Percentiles rank a stretch among this genome's conserved stretches.
Conservation (phyloP, 176 grass and related monocot genomes). For the Carex myosuroides region DNA sequence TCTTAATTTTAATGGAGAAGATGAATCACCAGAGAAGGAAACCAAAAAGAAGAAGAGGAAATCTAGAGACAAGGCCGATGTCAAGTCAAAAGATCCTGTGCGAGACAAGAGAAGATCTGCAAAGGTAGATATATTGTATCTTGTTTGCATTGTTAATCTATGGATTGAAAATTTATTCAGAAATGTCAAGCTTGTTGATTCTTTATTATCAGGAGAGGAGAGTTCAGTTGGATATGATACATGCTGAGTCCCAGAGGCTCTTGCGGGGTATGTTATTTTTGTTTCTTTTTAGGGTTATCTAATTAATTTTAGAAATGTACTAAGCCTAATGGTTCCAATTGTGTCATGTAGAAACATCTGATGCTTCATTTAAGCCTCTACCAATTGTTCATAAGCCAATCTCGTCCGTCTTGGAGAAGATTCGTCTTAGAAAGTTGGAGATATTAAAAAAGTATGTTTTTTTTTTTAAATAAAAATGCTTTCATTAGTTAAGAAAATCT, state of each 20-base stretch:
- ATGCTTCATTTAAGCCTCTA: conserved; percentile 59
- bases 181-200: conserved; percentile 18
- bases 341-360: conserved; percentile 50
- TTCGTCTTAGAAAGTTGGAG: conserved; percentile 70
- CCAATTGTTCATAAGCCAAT: conserved; percentile 73
- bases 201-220: conserved; percentile 56
- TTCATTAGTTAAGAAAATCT: background rate
- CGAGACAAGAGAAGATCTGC: conserved; percentile 45
- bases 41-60: conserved; percentile 60
- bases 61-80: background rate
- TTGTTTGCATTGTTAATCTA: background rate
- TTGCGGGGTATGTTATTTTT: conserved; percentile 49
- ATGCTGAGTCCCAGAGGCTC: conserved; percentile 69
- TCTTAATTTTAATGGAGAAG: conserved; percentile 46
- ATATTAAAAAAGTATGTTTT: conserved; percentile 53
- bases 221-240: conserved; percentile 44
- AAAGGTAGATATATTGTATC: conserved; percentile 34
- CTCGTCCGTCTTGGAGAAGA: conserved; percentile 90
- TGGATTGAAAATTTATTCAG: background rate
- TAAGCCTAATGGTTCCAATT: background rate
- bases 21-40: conserved; percentile 35
- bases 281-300: background rate
- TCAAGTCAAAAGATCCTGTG: conserved; percentile 38
- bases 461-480: background rate
- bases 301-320: background rate